Base-by-base conservation (phyloP, 2,329 filamentous ascomycete species). In the Sporothrix brunneoviolacea region DNA sequence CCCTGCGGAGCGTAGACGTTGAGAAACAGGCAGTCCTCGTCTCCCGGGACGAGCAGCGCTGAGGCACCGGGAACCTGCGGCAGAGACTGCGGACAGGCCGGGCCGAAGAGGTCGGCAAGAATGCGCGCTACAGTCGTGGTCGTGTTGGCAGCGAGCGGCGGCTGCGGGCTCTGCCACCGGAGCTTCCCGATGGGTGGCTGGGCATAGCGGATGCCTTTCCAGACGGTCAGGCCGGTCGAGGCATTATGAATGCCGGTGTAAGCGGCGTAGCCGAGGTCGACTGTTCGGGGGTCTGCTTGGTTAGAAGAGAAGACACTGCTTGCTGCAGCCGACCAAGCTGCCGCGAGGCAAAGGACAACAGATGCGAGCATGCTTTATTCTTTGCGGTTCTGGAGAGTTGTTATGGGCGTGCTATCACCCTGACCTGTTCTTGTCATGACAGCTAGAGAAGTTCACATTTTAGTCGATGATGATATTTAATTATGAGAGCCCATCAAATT, bases 1-100 rank as follows among this genome's bases (percentile, higher is more conserved):
- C 65, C 57, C 0, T 71, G 71, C 6, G n/a, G n/a, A n/a, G 66
- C 61, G 59, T 66, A 74, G 8, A 75, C 66, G 52, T 74, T 74
- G 27, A 67, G 62, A 43, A 67, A 74, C 3, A 75, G 64, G 51
- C 72, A 75, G 56, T 75, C 55, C 54, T 61, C 60, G 44, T 64
- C 63, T 4, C 48, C 52, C 1, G 42, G 22, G 3, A 37, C 15
- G 9, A 47, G 30, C 16, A 38, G 13, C 5, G 42, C n/a, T 8
- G 49, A 40, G 13, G 37, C 36, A 8, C 46, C 12, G 1, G 28
- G 37, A 10, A 45, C 22, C 2, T 41, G 35, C 8, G 43, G 38
- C 0, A 44, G 22, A 1, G 57, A 51, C 50, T 58, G 57, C 0
- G 57, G 55, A 42, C 57, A 58, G 44, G 50, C 35, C 0, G 55